Percentiles rank a stretch among this genome's conserved stretches.
These are phyloP conservation scores for Irpex rosettiformis DNA, from an alignment of 1,284 basidiomycete genomes.

Conservation along the genomic window DNA sequence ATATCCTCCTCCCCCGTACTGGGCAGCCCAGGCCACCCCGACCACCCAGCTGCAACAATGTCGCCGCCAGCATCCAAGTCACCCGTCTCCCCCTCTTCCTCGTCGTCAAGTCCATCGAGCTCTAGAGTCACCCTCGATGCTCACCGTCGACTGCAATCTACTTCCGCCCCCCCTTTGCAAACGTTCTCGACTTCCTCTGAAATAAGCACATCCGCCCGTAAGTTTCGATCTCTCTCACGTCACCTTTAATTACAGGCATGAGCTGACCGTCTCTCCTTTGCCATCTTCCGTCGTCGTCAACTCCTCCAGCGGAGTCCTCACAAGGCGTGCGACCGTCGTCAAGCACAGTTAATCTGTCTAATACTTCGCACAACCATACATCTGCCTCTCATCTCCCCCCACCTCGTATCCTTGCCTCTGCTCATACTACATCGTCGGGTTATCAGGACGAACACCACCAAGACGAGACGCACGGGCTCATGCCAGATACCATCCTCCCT, in stretches of 20 bases:
- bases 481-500: constrained; percentile 19
- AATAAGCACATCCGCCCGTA: not conserved
- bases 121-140: not conserved
- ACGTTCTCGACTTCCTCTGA: not conserved
- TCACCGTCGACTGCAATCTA: not conserved
- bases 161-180: not conserved
- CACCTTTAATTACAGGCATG: not conserved
- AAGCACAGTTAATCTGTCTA: no score
- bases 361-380: no score
- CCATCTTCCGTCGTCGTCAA: not conserved
- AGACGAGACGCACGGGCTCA: not conserved
- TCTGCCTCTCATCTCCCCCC: not conserved
- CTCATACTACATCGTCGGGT: not conserved
- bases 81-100: not conserved
- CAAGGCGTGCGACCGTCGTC: not conserved
- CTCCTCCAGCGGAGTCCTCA: not conserved
- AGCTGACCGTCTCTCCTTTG: not conserved
- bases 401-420: not conserved
- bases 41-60: not conserved
- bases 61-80: not conserved
- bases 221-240: not conserved
- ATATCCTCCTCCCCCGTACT: not conserved
- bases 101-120: not conserved
- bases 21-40: no score
- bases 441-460: not conserved